Evolutionary conservation across 768 basidiomycete genomes (phyloP).

Genomic region (Rubroboletus pulcherrimus): DNA sequence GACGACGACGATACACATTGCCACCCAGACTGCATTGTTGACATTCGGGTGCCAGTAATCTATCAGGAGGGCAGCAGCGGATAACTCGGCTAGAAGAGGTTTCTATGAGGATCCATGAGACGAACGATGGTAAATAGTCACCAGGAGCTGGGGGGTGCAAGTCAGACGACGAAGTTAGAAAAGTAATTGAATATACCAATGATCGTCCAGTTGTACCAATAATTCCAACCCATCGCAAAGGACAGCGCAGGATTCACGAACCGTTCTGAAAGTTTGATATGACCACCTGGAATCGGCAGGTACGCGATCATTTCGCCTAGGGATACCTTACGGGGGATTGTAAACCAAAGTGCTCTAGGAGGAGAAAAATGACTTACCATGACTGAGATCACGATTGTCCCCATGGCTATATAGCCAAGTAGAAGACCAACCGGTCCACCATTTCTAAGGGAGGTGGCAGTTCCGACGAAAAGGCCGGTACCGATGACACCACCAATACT

Average conservation of each 20-base stretch:
- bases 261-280: constrained; percentile 77
- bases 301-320: constrained; percentile 62
- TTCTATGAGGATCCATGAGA: neutral
- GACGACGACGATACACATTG: constrained; percentile 71
- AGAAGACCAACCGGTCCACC: constrained; percentile 76
- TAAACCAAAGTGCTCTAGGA: neutral
- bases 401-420: constrained; percentile 65
- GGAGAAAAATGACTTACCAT: constrained; percentile 46
- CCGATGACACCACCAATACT: constrained; percentile 60
- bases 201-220: constrained; percentile 41
- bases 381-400: constrained; percentile 64
- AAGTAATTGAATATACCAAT: constrained; percentile 9
- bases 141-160: constrained; percentile 20
- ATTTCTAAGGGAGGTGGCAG: constrained; percentile 42
- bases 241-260: constrained; percentile 78
- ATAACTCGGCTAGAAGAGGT: constrained; percentile 26
- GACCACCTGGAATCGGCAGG: constrained; percentile 75
- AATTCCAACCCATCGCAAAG: constrained; percentile 52
- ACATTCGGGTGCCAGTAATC: constrained; percentile 62
- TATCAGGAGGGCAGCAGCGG: constrained; percentile 65
- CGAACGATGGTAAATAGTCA: constrained; percentile 4
- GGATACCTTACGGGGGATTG: constrained; percentile 43
- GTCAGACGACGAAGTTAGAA: neutral
- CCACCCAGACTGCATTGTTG: constrained; percentile 74
- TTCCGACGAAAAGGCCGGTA: constrained; percentile 69